Evolutionary conservation across 768 basidiomycete species (phyloP), one percentile per base, ranked within the genome.

Genomic region (Mycena capillaripes): DNA sequence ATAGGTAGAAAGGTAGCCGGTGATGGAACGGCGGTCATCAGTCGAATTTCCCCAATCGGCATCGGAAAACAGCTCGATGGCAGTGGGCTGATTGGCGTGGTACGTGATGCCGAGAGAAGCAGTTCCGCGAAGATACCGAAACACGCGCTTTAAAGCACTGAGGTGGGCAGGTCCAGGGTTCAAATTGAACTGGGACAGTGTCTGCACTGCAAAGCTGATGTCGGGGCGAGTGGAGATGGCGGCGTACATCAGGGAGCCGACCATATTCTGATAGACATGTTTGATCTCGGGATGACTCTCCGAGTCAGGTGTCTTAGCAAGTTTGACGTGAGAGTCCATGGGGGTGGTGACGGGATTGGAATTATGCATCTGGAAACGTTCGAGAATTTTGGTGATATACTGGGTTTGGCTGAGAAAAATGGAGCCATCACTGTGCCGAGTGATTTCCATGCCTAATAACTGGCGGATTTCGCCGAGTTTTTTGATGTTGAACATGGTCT

Each of bases 181-280:
- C 30, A 67, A 16, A 36, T 70, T 71, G 75, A 79, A 84, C 12
- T 76, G 81, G 11, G 75, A 67, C 0, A 83, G 72, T 1, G 66
- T 66, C 19, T 71, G 64, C 25, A 83, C 79, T 0, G 81, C 72
- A 55, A 69, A 81, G 4, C 76, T 57, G 59, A 84, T 82, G 71
- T 84, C 82, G 12, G 82, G 84, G 4, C 81, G 81, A 5, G 80
- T 80, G 12, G 71, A 71, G 11, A 78, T 60, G 16, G 82, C 78
- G 9, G 77, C 68, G 65, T 82, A 82, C 67, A 81, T 79, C 32
- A 80, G 79, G 23, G 69, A 71, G 50, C 76, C 82, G 29, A 83
- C 75, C 67, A 77, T 78, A 34, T 74, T 50, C 27, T 71, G 69
- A 63, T 79, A 81, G 40, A 77, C 69, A 21, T 34, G 58, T 70